Evolutionary conservation across 768 basidiomycete genomes (phyloP).

Genomic region (Thelephora ganbajun): DNA sequence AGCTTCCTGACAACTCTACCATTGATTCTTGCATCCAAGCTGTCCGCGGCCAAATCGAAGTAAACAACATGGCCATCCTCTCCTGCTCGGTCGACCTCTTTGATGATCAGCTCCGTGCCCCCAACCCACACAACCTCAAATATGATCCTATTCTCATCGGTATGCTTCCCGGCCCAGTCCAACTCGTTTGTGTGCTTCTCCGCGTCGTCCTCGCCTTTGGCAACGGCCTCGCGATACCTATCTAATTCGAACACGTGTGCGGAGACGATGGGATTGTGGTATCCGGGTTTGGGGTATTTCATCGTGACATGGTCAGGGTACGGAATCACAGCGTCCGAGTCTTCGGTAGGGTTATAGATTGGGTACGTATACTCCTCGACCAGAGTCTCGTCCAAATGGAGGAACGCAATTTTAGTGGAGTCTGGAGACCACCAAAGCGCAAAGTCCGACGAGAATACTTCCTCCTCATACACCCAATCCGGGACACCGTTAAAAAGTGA

Average conservation of each 20-base stretch:
- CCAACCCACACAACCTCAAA: conserved; percentile 84
- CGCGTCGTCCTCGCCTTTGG: conserved; percentile 17
- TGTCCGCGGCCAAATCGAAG: conserved; percentile 38
- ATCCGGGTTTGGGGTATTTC: conserved; percentile 83
- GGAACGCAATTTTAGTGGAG: conserved; percentile 64
- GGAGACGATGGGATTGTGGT: conserved; percentile 75
- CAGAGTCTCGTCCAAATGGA: conserved; percentile 74
- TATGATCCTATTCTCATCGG: conserved; percentile 53
- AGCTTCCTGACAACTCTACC: conserved; percentile 60
- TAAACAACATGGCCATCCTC: conserved; percentile 67
- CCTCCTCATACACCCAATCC: conserved; percentile 97
- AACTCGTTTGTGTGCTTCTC: conserved; percentile 39
- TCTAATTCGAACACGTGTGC: conserved; percentile 73
- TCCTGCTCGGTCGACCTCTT: conserved; percentile 79
- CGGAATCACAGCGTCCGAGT: conserved; percentile 58
- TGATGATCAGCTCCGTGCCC: conserved; percentile 56
- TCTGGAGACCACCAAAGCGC: conserved; percentile 91
- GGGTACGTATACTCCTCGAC: conserved; percentile 84
- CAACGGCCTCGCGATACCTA: conserved; percentile 26
- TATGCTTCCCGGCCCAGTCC: conserved; percentile 50
- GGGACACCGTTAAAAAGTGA: conserved; percentile 90
- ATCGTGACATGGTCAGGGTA: conserved; percentile 56
- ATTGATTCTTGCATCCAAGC: conserved; percentile 12
- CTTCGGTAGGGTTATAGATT: conserved; percentile 76
- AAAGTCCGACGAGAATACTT: conserved; percentile 58